Conservation (phyloP, 495 filamentous ascomycete species). For the Tuber umbilicatum region DNA sequence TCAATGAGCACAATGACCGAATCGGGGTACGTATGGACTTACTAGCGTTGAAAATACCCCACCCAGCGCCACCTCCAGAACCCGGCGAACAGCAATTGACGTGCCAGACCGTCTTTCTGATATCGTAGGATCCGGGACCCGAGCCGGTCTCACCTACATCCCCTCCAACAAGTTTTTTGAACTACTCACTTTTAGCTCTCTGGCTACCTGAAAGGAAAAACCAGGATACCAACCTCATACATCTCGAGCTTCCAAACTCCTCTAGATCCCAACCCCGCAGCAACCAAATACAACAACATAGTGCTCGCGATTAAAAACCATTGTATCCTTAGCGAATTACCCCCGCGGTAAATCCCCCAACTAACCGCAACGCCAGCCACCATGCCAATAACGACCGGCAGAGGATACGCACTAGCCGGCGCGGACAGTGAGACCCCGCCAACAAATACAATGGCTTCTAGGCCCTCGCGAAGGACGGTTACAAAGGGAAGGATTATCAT, state of each 20-base stretch:
- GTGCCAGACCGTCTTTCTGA: slow-evolving; percentile 80
- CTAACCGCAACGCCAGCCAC: slow-evolving; percentile 52
- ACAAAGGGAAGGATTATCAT: slow-evolving; percentile 69
- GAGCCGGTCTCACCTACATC: slow-evolving; percentile 68
- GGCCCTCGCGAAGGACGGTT: slow-evolving; percentile 62
- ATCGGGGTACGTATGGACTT: slow-evolving; percentile 29
- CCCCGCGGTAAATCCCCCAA: slow-evolving; percentile 61
- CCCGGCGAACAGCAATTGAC: slow-evolving; percentile 79
- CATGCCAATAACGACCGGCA: slow-evolving; percentile 57
- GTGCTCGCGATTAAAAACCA: slow-evolving; percentile 63
- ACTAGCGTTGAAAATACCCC: slow-evolving; percentile 81
- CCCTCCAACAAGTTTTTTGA: slow-evolving; percentile 51
- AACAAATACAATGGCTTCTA: slow-evolving; percentile 66
- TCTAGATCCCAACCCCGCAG: slow-evolving; percentile 62
- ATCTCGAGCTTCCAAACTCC: slow-evolving; percentile 58
- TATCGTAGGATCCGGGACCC: slow-evolving; percentile 84
- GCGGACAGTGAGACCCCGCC: slow-evolving; percentile 59
- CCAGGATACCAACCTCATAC: slow-evolving; percentile 33
- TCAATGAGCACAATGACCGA: slow-evolving; percentile 13
- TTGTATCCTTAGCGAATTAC: slow-evolving; percentile 55
- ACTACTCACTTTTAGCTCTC: slow-evolving; percentile 13
- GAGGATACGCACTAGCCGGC: slow-evolving; percentile 58
- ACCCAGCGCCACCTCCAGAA: slow-evolving; percentile 67
- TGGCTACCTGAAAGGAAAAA: background rate
- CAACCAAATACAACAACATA: slow-evolving; percentile 64